Percentiles rank a stretch among this genome's conserved stretches.
These are phyloP conservation scores for Earliella scabrosa DNA, from an alignment of 1,284 basidiomycete species.

Conservation along the genomic window DNA sequence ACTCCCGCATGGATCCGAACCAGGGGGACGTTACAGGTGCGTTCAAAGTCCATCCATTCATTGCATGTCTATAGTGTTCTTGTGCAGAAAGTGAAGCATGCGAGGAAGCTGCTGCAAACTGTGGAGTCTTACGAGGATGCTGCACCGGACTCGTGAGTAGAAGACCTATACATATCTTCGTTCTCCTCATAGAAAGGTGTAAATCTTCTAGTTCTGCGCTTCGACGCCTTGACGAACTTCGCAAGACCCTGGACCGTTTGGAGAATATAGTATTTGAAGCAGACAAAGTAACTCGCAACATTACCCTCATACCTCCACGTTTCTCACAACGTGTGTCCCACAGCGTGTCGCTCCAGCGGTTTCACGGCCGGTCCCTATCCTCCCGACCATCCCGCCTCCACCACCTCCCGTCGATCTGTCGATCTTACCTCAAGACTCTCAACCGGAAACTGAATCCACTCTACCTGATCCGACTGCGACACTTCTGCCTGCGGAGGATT, in stretches of 20 bases:
- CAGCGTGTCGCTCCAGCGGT: constrained; percentile 44
- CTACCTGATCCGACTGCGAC: constrained; percentile 20
- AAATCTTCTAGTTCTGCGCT: constrained; percentile 4
- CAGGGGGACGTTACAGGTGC: constrained; percentile 61
- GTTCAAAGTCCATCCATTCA: constrained; percentile 8
- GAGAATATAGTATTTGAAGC: constrained; percentile 54
- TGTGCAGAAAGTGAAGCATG: constrained; percentile 68
- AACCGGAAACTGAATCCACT: constrained; percentile 11
- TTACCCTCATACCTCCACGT: background rate
- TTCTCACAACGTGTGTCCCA: background rate
- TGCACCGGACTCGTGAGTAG: constrained; percentile 47
- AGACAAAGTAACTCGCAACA: constrained; percentile 46
- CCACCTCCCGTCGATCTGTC: constrained; percentile 31
- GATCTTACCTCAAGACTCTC: constrained; percentile 19
- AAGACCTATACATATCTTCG: background rate
- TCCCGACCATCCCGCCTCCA: constrained; percentile 34
- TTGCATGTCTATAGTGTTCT: background rate
- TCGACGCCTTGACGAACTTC: constrained; percentile 45
- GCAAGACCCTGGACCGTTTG: constrained; percentile 54
- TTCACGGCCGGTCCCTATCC: constrained; percentile 41
- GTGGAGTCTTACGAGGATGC: constrained; percentile 51
- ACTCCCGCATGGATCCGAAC: constrained; percentile 59
- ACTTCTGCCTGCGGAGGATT: constrained; percentile 19
- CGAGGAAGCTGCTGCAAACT: constrained; percentile 58
- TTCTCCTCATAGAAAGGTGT: no score